Evolutionary conservation across 208 protist species (phyloP).

Genomic region (Acanthamoeba castellanii): DNA sequence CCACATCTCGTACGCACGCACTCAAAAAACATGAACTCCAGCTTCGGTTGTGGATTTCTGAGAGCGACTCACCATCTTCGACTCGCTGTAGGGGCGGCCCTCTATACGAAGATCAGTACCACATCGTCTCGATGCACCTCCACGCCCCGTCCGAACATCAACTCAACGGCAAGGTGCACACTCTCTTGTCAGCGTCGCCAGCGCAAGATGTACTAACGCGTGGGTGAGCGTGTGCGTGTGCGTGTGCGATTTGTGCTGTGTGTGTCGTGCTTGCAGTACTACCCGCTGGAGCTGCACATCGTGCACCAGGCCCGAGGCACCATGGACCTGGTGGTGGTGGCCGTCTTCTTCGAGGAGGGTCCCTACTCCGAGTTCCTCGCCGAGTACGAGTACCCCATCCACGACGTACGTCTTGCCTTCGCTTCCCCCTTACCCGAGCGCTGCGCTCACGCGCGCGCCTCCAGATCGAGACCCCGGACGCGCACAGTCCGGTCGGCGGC

Average conservation of each 20-base stretch:
- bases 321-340: not conserved
- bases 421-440: no score
- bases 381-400: constrained; percentile 28
- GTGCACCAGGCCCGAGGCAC: constrained; percentile 9
- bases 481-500: not conserved
- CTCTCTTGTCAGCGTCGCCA: not conserved
- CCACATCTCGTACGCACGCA: not conserved
- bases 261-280: not conserved
- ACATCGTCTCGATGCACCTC: constrained; percentile 8
- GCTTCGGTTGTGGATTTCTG: not conserved
- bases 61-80: not conserved
- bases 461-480: not conserved
- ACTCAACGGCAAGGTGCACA: not conserved
- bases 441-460: not conserved
- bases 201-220: not conserved
- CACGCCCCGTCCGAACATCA: not conserved
- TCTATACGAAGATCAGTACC: not conserved
- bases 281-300: constrained; percentile 14
- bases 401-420: not conserved
- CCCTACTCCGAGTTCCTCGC: constrained; percentile 36
- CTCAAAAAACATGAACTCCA: not conserved
- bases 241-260: not conserved
- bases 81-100: not conserved
- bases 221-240: no score
- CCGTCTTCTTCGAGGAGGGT: constrained; percentile 26